Conservation (phyloP, 2,329 filamentous ascomycete genomes). For the Colletotrichum sp. region DNA sequence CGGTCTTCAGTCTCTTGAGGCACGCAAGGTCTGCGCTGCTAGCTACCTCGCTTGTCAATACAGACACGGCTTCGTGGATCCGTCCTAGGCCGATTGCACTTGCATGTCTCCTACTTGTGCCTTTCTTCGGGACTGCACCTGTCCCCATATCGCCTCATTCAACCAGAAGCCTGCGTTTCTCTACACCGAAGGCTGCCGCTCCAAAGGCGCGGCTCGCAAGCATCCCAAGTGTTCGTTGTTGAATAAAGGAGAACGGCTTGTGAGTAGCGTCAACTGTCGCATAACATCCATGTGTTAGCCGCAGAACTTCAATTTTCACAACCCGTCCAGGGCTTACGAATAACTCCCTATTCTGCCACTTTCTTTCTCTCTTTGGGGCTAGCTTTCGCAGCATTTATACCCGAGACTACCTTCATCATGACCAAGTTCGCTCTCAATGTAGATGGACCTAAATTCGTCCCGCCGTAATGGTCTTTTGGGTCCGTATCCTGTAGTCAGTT, state of each 20-base stretch:
- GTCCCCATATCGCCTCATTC: neutral
- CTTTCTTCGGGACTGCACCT: neutral
- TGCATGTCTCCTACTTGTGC: neutral
- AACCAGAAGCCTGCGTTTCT: neutral
- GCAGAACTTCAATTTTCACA: too few relatives aligned
- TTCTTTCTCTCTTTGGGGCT: too few relatives aligned
- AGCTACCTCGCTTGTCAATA: neutral
- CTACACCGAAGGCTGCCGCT: neutral
- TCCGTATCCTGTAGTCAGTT: too few relatives aligned
- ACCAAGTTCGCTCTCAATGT: too few relatives aligned
- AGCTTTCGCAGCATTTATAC: too few relatives aligned
- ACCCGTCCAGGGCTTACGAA: too few relatives aligned
- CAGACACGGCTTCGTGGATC: neutral
- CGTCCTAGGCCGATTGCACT: neutral
- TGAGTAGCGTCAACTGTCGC: too few relatives aligned
- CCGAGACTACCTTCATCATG: too few relatives aligned
- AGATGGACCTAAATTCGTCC: too few relatives aligned
- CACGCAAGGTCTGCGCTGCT: neutral
- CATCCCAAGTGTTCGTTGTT: rapidly evolving
- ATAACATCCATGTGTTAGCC: too few relatives aligned
- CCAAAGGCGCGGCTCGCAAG: neutral
- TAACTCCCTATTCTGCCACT: too few relatives aligned
- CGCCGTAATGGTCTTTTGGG: too few relatives aligned
- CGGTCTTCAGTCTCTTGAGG: neutral
- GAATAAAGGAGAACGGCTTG: rapidly evolving